phyloP scores from a whole-genome alignment of 441 rosid genomes.

The California macrophylla region DNA sequence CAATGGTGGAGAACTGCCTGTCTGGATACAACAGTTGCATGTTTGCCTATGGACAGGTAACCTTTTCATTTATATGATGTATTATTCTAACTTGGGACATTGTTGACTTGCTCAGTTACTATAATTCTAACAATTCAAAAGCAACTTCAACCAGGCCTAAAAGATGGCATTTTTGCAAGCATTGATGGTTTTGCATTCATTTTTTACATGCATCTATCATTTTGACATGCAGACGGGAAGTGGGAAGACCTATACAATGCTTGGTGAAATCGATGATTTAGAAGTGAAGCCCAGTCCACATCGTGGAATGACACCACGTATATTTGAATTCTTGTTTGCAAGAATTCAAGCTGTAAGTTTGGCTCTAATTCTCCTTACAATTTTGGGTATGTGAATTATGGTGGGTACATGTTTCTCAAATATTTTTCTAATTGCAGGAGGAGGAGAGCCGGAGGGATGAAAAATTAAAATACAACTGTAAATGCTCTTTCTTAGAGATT shows the following conservation, averaged over 20 bases:
- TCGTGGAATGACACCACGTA: slow-evolving; percentile 96
- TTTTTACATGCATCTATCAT: neutral
- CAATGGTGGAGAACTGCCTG: slow-evolving; percentile 95
- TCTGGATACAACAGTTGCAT: slow-evolving; percentile 97
- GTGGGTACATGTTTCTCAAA: slow-evolving; percentile 1
- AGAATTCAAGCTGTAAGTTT: slow-evolving; percentile 85
- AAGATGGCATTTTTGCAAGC: neutral
- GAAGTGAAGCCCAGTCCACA: slow-evolving; percentile 73
- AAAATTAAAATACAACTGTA: slow-evolving; percentile 76
- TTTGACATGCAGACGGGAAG: slow-evolving; percentile 76
- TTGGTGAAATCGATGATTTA: slow-evolving; percentile 74
- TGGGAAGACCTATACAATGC: slow-evolving; percentile 95
- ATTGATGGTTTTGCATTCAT: neutral
- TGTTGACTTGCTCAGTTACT: neutral
- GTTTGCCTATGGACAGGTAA: slow-evolving; percentile 98
- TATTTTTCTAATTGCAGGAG: slow-evolving; percentile 46
- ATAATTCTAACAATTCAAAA: neutral
- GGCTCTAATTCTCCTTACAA: slow-evolving; percentile 8
- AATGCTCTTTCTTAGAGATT: slow-evolving; percentile 94
- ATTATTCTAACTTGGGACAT: neutral
- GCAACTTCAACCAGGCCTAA: neutral
- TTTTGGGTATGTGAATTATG: slow-evolving; percentile 7
- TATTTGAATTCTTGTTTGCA: slow-evolving; percentile 96
- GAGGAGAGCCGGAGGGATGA: slow-evolving; percentile 95
- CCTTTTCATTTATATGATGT: neutral